Evolutionary conservation across 2,329 filamentous ascomycete species (phyloP).

Genomic region (Thelonectria rubi): DNA sequence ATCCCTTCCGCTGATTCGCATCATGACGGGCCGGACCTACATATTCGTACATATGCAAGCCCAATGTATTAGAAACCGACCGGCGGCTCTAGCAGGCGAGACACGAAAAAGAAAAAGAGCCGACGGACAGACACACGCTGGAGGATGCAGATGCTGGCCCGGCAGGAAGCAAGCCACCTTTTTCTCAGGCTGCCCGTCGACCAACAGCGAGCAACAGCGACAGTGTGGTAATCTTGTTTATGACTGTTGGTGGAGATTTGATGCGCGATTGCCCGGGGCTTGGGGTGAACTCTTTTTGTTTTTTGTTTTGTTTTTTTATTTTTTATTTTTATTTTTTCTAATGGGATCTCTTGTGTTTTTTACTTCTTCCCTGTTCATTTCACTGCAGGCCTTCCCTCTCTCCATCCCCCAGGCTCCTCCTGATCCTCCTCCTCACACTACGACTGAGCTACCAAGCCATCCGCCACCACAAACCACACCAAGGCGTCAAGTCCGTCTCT

Average conservation of each 20-base stretch:
- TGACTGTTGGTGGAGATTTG: slow-evolving; percentile 10
- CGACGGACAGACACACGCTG: no score
- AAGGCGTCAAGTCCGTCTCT: no score
- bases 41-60: neutral
- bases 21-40: neutral
- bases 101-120: neutral
- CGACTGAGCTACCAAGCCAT: no score
- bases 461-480: neutral
- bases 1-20: neutral
- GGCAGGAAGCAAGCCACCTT: neutral
- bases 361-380: neutral
- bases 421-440: neutral
- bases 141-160: neutral
- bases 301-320: neutral
- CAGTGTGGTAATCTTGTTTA: neutral
- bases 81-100: neutral
- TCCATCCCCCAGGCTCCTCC: neutral
- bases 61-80: neutral
- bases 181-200: neutral
- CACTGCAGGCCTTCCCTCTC: neutral
- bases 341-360: no score
- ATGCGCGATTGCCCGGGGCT: neutral
- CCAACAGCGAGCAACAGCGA: neutral
- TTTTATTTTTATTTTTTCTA: neutral
- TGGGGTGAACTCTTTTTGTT: neutral